Conservation (phyloP, 345 rosid species). For the Angophora floribunda region DNA sequence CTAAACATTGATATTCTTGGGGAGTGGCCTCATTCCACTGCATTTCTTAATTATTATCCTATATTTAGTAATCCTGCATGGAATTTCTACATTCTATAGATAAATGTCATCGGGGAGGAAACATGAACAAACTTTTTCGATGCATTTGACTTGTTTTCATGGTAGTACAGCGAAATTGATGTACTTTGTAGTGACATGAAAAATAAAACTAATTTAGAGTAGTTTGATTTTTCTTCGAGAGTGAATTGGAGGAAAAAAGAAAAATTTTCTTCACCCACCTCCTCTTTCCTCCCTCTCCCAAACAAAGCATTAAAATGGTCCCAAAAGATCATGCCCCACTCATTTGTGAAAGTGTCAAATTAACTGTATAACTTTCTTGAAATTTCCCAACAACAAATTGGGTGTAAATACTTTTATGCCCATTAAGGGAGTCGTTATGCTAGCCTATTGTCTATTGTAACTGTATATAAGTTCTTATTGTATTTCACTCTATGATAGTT, state of each 20-base stretch:
- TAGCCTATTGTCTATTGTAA: background rate
- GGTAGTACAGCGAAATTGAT: no score
- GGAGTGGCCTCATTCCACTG: no score
- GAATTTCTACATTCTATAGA: no score
- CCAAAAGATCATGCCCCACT: background rate
- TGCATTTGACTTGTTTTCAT: no score
- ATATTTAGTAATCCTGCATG: no score
- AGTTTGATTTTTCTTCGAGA: fast-evolving
- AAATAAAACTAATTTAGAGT: no score
- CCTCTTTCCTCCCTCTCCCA: background rate
- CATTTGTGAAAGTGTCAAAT: no score
- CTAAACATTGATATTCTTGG: no score
- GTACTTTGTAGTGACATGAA: fast-evolving
- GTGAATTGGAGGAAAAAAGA: no score
- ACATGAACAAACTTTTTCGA: no score
- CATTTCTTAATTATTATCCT: fast-evolving
- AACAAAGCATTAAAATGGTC: no score
- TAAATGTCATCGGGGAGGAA: no score
- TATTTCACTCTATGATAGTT: background rate
- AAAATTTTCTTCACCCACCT: background rate
- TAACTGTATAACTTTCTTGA: background rate
- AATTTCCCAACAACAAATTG: fast-evolving
- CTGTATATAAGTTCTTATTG: background rate
- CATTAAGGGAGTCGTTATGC: background rate
- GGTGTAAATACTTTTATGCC: background rate